These are phyloP conservation scores for Fusarium illudens DNA, from an alignment of 2,329 filamentous ascomycete genomes.

Conservation along the genomic window DNA sequence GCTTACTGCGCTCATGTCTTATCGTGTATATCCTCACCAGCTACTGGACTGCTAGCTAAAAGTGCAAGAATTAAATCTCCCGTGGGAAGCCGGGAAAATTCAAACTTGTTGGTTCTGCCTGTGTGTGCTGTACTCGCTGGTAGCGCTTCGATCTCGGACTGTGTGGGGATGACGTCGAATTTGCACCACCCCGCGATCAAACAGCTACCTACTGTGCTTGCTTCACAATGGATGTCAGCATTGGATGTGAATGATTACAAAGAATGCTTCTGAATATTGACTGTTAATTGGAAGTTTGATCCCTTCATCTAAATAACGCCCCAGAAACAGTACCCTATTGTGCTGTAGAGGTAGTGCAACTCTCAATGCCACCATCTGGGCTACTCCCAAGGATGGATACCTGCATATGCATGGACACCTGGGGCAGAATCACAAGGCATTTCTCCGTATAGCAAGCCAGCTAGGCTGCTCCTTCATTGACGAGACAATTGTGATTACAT, in stretches of 20 bases:
- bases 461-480: not conserved
- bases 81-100: slow-evolving; percentile 32
- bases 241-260: not conserved
- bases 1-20: not conserved
- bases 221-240: not conserved
- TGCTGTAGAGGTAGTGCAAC: too few species aligned
- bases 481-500: slow-evolving; percentile 14
- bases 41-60: not conserved
- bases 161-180: slow-evolving; percentile 16
- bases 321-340: too few species aligned
- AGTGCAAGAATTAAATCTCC: not conserved
- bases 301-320: not conserved
- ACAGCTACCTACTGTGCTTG: not conserved
- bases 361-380: too few species aligned
- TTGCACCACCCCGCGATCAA: not conserved
- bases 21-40: not conserved
- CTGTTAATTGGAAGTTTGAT: not conserved
- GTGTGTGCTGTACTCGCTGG: not conserved
- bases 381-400: not conserved
- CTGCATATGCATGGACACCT: not conserved
- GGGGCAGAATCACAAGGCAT: not conserved
- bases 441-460: not conserved
- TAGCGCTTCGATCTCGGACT: slow-evolving; percentile 8
- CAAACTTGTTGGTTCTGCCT: slow-evolving; percentile 28
- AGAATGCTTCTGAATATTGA: not conserved